phyloP scores from a whole-genome alignment of 257 asterid genomes.

The Ilex aquifolium region DNA sequence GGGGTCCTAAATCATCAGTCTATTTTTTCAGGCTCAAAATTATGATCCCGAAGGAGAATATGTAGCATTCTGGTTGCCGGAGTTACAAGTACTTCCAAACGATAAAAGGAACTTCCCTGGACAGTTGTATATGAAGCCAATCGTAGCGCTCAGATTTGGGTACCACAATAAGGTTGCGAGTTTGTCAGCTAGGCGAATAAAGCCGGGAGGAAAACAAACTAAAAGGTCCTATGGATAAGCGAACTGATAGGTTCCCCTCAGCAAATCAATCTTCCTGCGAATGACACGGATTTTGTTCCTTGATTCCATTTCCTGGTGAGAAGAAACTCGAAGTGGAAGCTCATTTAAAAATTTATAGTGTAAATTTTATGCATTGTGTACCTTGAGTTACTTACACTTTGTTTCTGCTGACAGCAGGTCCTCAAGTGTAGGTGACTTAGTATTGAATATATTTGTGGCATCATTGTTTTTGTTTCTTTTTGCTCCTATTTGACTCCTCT shows the following conservation, averaged over 20 bases:
- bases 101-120: constrained; percentile 76
- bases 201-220: constrained; percentile 27
- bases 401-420: too few relatives aligned
- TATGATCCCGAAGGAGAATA: constrained; percentile 86
- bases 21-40: constrained; percentile 59
- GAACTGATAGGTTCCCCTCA: neutral
- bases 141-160: constrained; percentile 69
- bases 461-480: too few relatives aligned
- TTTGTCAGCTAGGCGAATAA: constrained; percentile 28
- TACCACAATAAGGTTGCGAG: constrained; percentile 23
- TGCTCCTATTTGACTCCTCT: too few relatives aligned
- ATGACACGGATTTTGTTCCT: too few relatives aligned
- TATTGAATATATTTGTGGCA: too few relatives aligned
- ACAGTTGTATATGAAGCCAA: constrained; percentile 49
- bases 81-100: constrained; percentile 54
- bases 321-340: too few relatives aligned
- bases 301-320: too few relatives aligned
- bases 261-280: too few relatives aligned
- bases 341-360: too few relatives aligned
- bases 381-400: too few relatives aligned
- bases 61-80: constrained; percentile 80
- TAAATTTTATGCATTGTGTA: too few relatives aligned
- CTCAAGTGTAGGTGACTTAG: too few relatives aligned
- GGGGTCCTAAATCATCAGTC: neutral
- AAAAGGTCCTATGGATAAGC: constrained; percentile 21